phyloP scores from a whole-genome alignment of 495 filamentous ascomycete genomes.

The Penicillium taxi region DNA sequence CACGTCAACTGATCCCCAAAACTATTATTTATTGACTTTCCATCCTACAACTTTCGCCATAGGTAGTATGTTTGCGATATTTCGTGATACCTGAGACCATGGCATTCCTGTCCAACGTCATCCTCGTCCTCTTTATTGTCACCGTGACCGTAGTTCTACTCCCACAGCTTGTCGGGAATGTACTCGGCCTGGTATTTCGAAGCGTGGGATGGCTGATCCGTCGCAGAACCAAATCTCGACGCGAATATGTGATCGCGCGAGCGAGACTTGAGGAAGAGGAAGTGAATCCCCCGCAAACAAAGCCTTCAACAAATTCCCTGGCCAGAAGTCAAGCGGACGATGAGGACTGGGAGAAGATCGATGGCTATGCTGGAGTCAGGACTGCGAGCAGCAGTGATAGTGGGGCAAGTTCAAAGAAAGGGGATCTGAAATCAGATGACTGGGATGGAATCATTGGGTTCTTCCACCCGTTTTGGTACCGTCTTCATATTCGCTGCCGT shows the following conservation, averaged over 20 bases:
- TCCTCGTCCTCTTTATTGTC: slow-evolving; percentile 28
- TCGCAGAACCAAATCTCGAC: slow-evolving; percentile 56
- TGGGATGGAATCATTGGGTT: slow-evolving; percentile 87
- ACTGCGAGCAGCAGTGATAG: slow-evolving; percentile 42
- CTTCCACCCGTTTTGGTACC: slow-evolving; percentile 94
- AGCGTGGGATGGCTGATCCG: slow-evolving; percentile 57
- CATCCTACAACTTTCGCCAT: background rate
- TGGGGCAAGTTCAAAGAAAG: slow-evolving; percentile 11
- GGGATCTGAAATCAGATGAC: slow-evolving; percentile 27
- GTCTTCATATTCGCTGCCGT: slow-evolving; percentile 7
- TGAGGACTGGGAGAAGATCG: slow-evolving; percentile 71
- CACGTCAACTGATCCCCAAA: slow-evolving; percentile 17
- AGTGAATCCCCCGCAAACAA: slow-evolving; percentile 32
- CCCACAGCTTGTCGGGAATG: slow-evolving; percentile 27
- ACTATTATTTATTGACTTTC: slow-evolving; percentile 6
- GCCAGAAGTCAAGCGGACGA: slow-evolving; percentile 38
- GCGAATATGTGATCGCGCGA: slow-evolving; percentile 52
- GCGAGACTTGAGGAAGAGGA: slow-evolving; percentile 53
- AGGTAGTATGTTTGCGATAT: slow-evolving; percentile 15
- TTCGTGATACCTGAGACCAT: slow-evolving; percentile 22
- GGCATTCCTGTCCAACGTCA: slow-evolving; percentile 30
- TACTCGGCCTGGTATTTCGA: slow-evolving; percentile 34
- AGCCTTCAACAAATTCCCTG: slow-evolving; percentile 14
- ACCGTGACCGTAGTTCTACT: slow-evolving; percentile 31
- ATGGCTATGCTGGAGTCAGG: slow-evolving; percentile 44